Conservation (phyloP, 2,329 filamentous ascomycete genomes). For the Epichloe sp. region DNA sequence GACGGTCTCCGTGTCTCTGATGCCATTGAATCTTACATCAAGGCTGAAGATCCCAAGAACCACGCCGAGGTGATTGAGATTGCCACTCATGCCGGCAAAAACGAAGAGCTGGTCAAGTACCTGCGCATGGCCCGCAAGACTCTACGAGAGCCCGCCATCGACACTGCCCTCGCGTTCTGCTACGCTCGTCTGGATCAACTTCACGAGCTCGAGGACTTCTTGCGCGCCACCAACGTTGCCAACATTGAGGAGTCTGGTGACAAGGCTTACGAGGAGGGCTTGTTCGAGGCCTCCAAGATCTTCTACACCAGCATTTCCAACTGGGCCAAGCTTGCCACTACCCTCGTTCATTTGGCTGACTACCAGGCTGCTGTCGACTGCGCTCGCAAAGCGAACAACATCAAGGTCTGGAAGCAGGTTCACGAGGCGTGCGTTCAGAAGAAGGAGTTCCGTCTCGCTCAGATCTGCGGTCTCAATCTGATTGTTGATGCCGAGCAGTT, state of each 20-base stretch:
- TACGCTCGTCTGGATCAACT: conserved; percentile 88
- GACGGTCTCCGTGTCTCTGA: conserved; percentile 89
- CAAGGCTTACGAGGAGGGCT: conserved; percentile 90
- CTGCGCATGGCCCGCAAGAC: conserved; percentile 97
- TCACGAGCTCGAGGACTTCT: conserved; percentile 87
- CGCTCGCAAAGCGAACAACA: conserved; percentile 95
- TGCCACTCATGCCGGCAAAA: conserved; percentile 88
- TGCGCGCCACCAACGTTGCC: conserved; percentile 83
- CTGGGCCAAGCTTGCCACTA: conserved; percentile 98
- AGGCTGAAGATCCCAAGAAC: conserved; percentile 83
- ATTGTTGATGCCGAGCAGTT: conserved; percentile 97
- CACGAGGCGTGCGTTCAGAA: conserved; percentile 92
- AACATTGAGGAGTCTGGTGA: conserved; percentile 95
- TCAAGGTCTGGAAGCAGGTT: conserved; percentile 98
- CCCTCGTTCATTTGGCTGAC: conserved; percentile 89
- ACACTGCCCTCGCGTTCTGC: conserved; percentile 87
- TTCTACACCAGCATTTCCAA: conserved; percentile 98
- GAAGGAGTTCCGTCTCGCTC: conserved; percentile 97
- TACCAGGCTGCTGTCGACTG: conserved; percentile 97
- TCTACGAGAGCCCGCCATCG: conserved; percentile 80
- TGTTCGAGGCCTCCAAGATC: conserved; percentile 94
- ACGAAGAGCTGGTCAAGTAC: conserved; percentile 93
- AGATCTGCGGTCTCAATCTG: conserved; percentile 96
- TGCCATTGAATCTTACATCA: conserved; percentile 93
- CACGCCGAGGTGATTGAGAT: conserved; percentile 94